These are phyloP conservation scores for Pseudopithomyces chartarum DNA, from an alignment of 2,329 filamentous ascomycete species.

Conservation along the genomic window DNA sequence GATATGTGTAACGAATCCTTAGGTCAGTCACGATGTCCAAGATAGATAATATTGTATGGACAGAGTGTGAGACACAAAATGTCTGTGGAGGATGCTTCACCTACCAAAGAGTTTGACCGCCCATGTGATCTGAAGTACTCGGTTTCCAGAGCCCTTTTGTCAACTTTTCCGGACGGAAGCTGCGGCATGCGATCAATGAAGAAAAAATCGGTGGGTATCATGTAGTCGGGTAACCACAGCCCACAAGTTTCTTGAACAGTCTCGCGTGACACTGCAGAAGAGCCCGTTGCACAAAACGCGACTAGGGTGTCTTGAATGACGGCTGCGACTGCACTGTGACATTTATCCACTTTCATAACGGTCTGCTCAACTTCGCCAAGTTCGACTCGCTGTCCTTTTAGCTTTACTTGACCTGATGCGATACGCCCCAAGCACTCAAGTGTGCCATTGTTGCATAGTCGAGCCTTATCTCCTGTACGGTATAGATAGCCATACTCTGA, in stretches of 20 bases:
- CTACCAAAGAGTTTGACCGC: slow-evolving; percentile 15
- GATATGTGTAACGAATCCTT: no score
- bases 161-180: slow-evolving; percentile 82
- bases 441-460: slow-evolving; percentile 67
- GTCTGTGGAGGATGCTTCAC: no score
- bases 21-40: no score
- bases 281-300: slow-evolving; percentile 69
- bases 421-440: slow-evolving; percentile 87
- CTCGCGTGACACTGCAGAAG: slow-evolving; percentile 43
- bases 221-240: slow-evolving; percentile 79
- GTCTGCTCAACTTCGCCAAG: slow-evolving; percentile 63
- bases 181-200: slow-evolving; percentile 70
- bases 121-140: slow-evolving; percentile 53
- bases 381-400: slow-evolving; percentile 82
- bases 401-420: slow-evolving; percentile 79
- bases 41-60: no score
- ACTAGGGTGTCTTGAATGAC: slow-evolving; percentile 73
- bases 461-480: slow-evolving; percentile 82
- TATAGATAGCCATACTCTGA: slow-evolving; percentile 72
- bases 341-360: slow-evolving; percentile 35
- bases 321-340: slow-evolving; percentile 69
- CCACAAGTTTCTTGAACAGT: slow-evolving; percentile 65
- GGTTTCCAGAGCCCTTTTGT: slow-evolving; percentile 67
- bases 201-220: slow-evolving; percentile 79
- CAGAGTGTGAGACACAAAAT: no score